Percentiles rank a stretch among this genome's conserved stretches.
Evolutionary conservation across 805 yeast species (phyloP).

Genomic region (Barnettozyma sucrosica): DNA sequence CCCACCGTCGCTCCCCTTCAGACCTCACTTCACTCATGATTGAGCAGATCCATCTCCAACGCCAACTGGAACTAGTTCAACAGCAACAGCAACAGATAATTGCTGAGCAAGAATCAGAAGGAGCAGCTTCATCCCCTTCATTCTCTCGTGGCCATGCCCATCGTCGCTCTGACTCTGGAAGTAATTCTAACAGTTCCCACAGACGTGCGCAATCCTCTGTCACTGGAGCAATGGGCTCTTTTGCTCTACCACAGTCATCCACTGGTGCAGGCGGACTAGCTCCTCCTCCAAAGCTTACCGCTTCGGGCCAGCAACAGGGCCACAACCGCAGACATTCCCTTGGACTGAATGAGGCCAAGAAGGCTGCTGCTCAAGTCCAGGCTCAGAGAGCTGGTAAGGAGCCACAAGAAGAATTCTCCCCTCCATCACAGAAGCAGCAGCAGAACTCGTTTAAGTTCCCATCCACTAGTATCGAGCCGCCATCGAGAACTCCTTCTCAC

Average conservation of each 20-base stretch:
- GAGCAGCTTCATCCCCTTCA: constrained; percentile 1
- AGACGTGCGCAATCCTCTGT: constrained; percentile 43
- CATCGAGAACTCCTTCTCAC: constrained; percentile 17
- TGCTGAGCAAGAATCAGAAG: constrained; percentile 49
- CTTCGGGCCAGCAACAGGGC: constrained; percentile 37
- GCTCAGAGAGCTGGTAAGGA: constrained; percentile 49
- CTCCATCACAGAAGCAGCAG: constrained; percentile 6
- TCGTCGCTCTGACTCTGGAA: constrained; percentile 6
- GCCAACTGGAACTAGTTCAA: constrained; percentile 86
- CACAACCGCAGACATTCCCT: constrained; percentile 89
- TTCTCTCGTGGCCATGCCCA: constrained; percentile 7
- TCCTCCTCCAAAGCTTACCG: constrained; percentile 24
- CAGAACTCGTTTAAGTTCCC: constrained; percentile 50
- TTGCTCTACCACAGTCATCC: constrained; percentile 13
- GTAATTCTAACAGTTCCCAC: constrained; percentile 29
- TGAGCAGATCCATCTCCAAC: constrained; percentile 82
- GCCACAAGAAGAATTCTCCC: not conserved
- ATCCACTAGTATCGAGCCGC: constrained; percentile 34
- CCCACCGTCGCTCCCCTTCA: constrained; percentile 95
- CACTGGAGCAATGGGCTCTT: constrained; percentile 31
- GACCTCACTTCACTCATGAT: constrained; percentile 90
- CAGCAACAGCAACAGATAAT: constrained; percentile 86
- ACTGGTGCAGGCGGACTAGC: constrained; percentile 9
- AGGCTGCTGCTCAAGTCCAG: constrained; percentile 91
- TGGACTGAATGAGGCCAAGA: constrained; percentile 87